phyloP scores from a whole-genome alignment of 1,284 basidiomycete species.

The Puccinia polysora region DNA sequence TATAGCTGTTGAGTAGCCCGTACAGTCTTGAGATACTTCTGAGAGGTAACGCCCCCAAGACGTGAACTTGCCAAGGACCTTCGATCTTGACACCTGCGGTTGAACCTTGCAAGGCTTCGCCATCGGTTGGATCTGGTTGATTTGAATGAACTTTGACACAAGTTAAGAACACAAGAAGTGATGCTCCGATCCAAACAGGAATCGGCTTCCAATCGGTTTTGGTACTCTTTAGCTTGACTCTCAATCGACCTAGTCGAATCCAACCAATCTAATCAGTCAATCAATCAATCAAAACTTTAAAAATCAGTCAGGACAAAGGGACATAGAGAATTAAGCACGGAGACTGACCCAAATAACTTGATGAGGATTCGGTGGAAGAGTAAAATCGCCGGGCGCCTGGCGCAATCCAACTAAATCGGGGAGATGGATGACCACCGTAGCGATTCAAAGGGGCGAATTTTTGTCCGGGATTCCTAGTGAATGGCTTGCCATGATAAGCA shows the following conservation, averaged over 20 bases:
- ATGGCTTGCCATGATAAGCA: too few relatives aligned
- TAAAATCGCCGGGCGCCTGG: too few relatives aligned
- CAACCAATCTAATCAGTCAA: background rate
- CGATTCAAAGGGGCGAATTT: too few relatives aligned
- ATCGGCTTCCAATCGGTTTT: conserved; percentile 74
- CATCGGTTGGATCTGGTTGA: background rate
- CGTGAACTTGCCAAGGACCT: conserved; percentile 96
- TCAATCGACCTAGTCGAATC: conserved; percentile 26
- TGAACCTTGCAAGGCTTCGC: background rate
- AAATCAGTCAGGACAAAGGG: too few relatives aligned
- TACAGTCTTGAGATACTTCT: conserved; percentile 89
- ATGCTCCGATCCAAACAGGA: conserved; percentile 81
- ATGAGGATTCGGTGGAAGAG: too few relatives aligned
- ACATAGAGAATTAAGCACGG: too few relatives aligned
- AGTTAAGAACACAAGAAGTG: conserved; percentile 70
- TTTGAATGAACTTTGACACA: conserved; percentile 47
- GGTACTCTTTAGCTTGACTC: conserved; percentile 1
- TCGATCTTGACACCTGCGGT: conserved; percentile 62
- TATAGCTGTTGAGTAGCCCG: conserved; percentile 80
- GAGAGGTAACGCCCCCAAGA: conserved; percentile 87
- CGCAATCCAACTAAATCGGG: too few relatives aligned
- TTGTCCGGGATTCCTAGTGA: too few relatives aligned
- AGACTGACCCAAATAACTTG: too few relatives aligned
- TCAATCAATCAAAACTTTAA: too few relatives aligned
- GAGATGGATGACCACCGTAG: too few relatives aligned